Percentiles rank a stretch among this genome's conserved stretches.
These are phyloP conservation scores for Suhomyces taliae DNA, from an alignment of 1,139 yeast species.

Conservation along the genomic window DNA sequence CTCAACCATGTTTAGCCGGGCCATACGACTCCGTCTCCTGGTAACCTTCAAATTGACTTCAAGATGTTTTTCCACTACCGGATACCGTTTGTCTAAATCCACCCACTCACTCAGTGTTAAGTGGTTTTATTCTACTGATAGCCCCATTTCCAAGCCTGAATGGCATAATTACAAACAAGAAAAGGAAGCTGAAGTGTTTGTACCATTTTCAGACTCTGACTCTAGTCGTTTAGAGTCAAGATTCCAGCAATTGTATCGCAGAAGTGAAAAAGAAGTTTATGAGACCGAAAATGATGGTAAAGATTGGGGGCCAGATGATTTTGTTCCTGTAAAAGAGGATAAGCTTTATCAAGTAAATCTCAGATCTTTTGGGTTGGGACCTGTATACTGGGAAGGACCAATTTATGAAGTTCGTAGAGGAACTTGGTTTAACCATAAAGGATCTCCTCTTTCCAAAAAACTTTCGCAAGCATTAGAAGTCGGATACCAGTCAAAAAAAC, in stretches of 20 bases:
- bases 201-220: constrained; percentile 69
- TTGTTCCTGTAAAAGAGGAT: constrained; percentile 68
- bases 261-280: neutral
- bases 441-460: constrained; percentile 55
- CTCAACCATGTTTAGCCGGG: neutral
- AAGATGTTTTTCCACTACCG: neutral
- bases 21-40: neutral
- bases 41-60: neutral
- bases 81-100: neutral
- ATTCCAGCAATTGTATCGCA: constrained; percentile 24
- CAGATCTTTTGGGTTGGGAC: constrained; percentile 50
- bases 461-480: constrained; percentile 61
- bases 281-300: constrained; percentile 1
- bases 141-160: constrained; percentile 67
- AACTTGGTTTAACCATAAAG: constrained; percentile 70
- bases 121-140: constrained; percentile 86
- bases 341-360: constrained; percentile 72
- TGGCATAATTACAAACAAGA: constrained; percentile 51
- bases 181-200: constrained; percentile 57
- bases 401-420: constrained; percentile 82
- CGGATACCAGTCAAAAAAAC: constrained; percentile 43
- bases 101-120: constrained; percentile 17
- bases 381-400: constrained; percentile 92
- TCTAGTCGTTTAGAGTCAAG: constrained; percentile 57
- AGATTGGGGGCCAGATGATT: neutral